Base-by-base conservation (phyloP, 768 basidiomycete genomes). In the Tricholoma flavovirens region DNA sequence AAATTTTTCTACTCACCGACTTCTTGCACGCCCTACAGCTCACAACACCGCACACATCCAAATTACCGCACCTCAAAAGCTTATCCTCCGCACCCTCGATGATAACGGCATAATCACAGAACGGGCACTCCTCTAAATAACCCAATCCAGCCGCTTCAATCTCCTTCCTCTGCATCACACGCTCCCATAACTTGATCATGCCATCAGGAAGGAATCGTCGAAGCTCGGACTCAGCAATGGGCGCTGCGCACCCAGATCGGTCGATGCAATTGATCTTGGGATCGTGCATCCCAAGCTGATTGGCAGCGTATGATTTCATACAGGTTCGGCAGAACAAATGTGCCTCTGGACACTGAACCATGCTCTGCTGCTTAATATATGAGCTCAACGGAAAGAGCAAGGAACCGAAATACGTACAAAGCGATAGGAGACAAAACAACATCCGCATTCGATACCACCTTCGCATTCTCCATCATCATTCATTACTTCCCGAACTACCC, bases 81-180 rank as follows among this genome's bases (percentile, higher is more conserved):
- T 76, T 79, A 64, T 83, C 83, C 53, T 76, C 69, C 48, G 81
- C 61, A 33, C 67, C 68, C 33, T 83, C 83, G 49, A 86, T 82
- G 21, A 84, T 76, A 59, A 80, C 80, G 56, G 80, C 85, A 67
- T 78, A 91, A 36, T 87, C 85, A 73, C 89, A 91, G 57, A 82
- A 84, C 7, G 89, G 89, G 64, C 89, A 91, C 58, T 85, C 84
- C 67, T 89, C 88, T n/a, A 90, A 73, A 45, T 84, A 83, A 22
- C 42, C 19, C 36, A 90, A 65, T 3, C 77, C 83, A 26, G 89
- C 88, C 3, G 77, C 79, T 57, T 85, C 82, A 35, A 90, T 80
- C 58, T 88, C 85, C 61, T 83, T 82, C 14, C 77, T 77, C 60
- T 86, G 84, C 54, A 78, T 79, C 52, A 90, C 76, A 30, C 81